Base-by-base conservation (phyloP, 495 filamentous ascomycete genomes). In the Aspergillus nidulans region DNA sequence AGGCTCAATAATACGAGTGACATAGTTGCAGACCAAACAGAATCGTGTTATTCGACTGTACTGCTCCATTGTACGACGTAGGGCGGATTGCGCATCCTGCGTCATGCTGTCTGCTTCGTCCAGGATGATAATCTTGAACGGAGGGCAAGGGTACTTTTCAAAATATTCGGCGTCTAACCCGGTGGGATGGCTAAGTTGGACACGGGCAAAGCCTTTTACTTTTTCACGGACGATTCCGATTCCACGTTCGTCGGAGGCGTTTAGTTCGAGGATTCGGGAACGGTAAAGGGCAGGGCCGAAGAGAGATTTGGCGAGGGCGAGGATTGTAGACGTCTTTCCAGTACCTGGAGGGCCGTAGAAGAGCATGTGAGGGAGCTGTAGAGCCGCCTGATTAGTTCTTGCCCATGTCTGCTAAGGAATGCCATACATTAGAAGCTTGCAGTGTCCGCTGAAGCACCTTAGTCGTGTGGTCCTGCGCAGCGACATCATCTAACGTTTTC, bases 101-200 rank as follows among this genome's bases (percentile, higher is more conserved):
- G 95, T 98, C 94, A 98, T 97, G 66, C 85, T 90, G 69, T 98
- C 94, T 46, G 94, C 94, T 73, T 98, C 94, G 72, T 98, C 94
- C 30, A 98, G 83, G 53, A 98, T 88, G 67, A 97, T 90, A 67
- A 98, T 95, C 77, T 97, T 98, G 81, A 95, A 98, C 21, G 95
- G 94, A 24, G 94, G 94, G 63, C 92, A 97, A 1, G 94, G 92
- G 71, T 95, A 96, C 57, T 82, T 79, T 36, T 82, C 78, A 53
- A 82, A 79, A 70, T 89, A 95, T 75, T 69, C 75, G 60, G 76
- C 75, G 43, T 77, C 77, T 2, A 86, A 66, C 0, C 80, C 69
- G 0, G 88, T 85, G 1, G 89, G 84, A 53, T 94, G 88, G 26
- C 89, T 92, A 42, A 98, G 81, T 63, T 97, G 92, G 71, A 92